Evolutionary conservation across 1,284 basidiomycete species (phyloP).

Genomic region (Ceratorhiza oryzae-sativae): DNA sequence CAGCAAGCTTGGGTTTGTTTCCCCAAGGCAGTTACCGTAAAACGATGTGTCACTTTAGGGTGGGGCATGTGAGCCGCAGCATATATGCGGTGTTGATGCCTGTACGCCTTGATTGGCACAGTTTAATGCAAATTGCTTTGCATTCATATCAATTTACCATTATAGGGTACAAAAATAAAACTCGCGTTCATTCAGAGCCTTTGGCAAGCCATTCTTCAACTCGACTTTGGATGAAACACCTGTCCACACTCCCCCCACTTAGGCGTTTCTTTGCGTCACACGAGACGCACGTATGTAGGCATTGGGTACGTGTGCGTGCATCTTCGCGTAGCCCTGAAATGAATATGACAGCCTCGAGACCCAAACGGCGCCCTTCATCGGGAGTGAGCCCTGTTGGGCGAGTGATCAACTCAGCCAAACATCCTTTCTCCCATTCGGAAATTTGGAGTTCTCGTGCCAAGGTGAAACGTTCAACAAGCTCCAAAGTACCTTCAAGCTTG

Average conservation of each 20-base stretch:
- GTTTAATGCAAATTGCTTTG: too few relatives aligned
- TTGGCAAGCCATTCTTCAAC: neutral
- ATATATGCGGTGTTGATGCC: too few relatives aligned
- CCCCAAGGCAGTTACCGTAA: too few relatives aligned
- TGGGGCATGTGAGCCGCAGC: too few relatives aligned
- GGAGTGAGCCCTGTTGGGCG: neutral
- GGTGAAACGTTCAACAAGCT: neutral
- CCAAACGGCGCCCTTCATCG: neutral
- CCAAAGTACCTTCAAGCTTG: neutral
- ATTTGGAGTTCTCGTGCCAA: neutral
- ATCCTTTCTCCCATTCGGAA: neutral
- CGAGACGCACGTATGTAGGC: neutral
- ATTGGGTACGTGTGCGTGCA: neutral
- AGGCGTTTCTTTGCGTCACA: neutral
- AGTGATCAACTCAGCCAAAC: neutral
- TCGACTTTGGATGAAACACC: neutral
- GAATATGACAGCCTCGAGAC: neutral
- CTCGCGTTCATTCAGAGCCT: neutral
- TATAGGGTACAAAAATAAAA: neutral
- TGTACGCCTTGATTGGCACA: too few relatives aligned
- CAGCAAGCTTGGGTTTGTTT: too few relatives aligned
- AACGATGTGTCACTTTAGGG: too few relatives aligned
- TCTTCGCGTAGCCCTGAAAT: constrained; percentile 7
- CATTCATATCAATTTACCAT: too few relatives aligned
- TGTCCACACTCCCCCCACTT: neutral